Evolutionary conservation across 2,329 filamentous ascomycete species (phyloP), one percentile per base, ranked within the genome.

Genomic region (Verticillium zaregamsianum): DNA sequence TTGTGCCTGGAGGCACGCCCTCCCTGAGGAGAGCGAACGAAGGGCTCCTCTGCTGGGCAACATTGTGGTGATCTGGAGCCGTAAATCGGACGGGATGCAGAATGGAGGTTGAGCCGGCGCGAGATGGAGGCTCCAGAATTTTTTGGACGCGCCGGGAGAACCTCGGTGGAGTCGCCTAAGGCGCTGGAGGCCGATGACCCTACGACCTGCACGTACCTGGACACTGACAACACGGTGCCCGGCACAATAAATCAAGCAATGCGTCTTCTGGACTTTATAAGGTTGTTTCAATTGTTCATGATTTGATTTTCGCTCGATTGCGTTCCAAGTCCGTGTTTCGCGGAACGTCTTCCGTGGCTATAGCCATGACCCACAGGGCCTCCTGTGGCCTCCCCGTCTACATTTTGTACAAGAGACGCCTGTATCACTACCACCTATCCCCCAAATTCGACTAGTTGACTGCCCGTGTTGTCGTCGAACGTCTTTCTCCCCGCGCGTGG

Each of bases 1-100:
- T 69, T 69, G 71, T 60, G 63, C 55, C 61, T 67, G 17, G 67
- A 66, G 32, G 72, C 55, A 60, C 70, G 72, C 66, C 70, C 73
- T 64, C 64, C 67, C 66, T 52, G 74, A 72, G 65, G 76, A 72
- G 61, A 77, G 64, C 59, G 76, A 74, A 66, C 75, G 74, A 67
- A 74, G 71, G 68, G 78, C 72, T 69, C 76, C 78, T 77, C 77
- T 76, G 65, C 78, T 79, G 62, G 77, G 76, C 69, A 80, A 74
- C 78, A 80, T 80, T 62, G 67, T 74, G 72, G 68, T 25, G n/a
- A 52, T 52, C 45, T 52, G 45, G 11, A 9, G 45, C 45, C 45
- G 45, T 25, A 25, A 8, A 11, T 33, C 25, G 14, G 54, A 62
- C 55, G 12, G 45, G 59, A 61, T 58, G 58, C 65, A 61, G 59